A percentile compares a stretch with the other conserved stretches of the same genome.
These are phyloP conservation scores for Glycine latifolia DNA, from an alignment of 306 rosid species.

Conservation along the genomic window DNA sequence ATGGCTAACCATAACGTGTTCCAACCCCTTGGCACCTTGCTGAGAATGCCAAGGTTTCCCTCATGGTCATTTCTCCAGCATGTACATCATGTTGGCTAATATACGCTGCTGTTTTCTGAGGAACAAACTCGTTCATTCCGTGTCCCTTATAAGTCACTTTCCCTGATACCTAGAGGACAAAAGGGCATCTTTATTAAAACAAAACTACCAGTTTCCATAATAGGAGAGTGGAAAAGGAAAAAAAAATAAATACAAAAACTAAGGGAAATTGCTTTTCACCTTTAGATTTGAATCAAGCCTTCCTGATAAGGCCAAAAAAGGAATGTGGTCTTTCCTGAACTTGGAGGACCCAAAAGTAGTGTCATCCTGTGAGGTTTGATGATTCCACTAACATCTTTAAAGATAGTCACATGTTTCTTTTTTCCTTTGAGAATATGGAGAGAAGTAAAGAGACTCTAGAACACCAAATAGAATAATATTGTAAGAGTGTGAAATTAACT, in stretches of 20 bases:
- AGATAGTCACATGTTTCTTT: conserved; percentile 59
- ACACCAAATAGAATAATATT: background rate
- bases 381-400: conserved; percentile 76
- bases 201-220: no score
- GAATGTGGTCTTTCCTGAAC: conserved; percentile 85
- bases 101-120: no score
- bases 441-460: conserved; percentile 49
- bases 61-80: no score
- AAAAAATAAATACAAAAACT: background rate
- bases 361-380: conserved; percentile 85
- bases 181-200: no score
- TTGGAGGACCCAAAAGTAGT: conserved; percentile 86
- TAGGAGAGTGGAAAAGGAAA: no score
- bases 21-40: no score
- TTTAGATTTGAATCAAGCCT: conserved; percentile 66
- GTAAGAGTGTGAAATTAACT: background rate
- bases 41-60: no score
- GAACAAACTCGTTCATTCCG: no score
- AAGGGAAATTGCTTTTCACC: conserved; percentile 48
- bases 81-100: no score
- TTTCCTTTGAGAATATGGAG: conserved; percentile 50
- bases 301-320: conserved; percentile 78
- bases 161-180: no score
- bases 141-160: no score
- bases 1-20: no score